A percentile compares a stretch with the other conserved stretches of the same genome.
Conservation (phyloP, 2,329 filamentous ascomycete genomes). For the Paracoccidioides lutzii region DNA sequence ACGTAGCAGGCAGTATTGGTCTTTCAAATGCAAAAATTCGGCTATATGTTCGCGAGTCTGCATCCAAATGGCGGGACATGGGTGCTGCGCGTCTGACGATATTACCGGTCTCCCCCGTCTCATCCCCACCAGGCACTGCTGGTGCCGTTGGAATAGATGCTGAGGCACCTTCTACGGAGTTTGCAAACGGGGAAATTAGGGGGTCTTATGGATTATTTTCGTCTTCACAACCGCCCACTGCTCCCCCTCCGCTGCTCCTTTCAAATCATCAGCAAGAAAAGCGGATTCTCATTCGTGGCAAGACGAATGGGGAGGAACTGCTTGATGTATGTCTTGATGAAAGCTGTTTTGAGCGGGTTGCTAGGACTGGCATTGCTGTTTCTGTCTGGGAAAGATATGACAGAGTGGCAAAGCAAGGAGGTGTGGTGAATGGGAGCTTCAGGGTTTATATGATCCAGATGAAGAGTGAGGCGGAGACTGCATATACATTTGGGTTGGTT, state of each 20-base stretch:
- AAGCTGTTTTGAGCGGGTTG: conserved; percentile 71
- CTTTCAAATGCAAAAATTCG: conserved; percentile 64
- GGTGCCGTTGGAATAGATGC: conserved; percentile 20
- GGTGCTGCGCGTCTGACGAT: conserved; percentile 76
- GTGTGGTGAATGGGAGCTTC: conserved; percentile 45
- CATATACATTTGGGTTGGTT: conserved; percentile 43
- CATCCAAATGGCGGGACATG: conserved; percentile 80
- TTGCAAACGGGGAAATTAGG: not conserved
- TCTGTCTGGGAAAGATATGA: conserved; percentile 74
- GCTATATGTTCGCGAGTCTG: conserved; percentile 63
- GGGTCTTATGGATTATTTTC: not conserved
- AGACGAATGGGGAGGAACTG: conserved; percentile 53
- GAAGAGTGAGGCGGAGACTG: conserved; percentile 40
- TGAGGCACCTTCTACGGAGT: not conserved
- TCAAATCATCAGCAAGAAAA: conserved; percentile 59
- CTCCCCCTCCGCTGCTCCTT: conserved; percentile 7
- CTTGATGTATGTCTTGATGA: conserved; percentile 77
- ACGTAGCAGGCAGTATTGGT: conserved; percentile 52
- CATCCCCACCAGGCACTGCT: conserved; percentile 22
- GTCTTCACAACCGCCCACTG: conserved; percentile 9
- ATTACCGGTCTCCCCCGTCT: conserved; percentile 39
- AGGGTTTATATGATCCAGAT: conserved; percentile 55
- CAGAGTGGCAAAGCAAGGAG: conserved; percentile 42
- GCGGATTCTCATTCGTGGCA: conserved; percentile 64
- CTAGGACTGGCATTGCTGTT: conserved; percentile 73